Base-by-base conservation (phyloP, 2,329 filamentous ascomycete genomes). In the Onygenales sp. region DNA sequence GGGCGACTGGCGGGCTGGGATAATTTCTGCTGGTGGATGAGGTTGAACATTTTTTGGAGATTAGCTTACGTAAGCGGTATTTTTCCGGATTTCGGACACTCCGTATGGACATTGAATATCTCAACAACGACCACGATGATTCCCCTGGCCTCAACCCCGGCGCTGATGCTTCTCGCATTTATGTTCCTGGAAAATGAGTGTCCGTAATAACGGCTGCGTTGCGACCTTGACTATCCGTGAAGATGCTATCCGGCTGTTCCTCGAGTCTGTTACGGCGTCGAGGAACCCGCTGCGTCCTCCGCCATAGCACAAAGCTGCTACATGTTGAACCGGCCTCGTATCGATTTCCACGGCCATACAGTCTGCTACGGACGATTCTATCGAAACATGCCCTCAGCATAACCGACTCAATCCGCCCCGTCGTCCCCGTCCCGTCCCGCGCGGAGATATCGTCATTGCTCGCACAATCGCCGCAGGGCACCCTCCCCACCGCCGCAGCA, bases 51-150 rank as follows among this genome's bases (percentile, higher is more conserved):
- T 27, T 48, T 37, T n/a, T n/a, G 44, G 34, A 43, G 37, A 39
- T 34, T 49, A 43, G 51, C 51, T 68, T 70, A 69, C 60, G 61
- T 70, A 65, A 69, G 61, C 66, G 5, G 13, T 2, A 34, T 32
- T 48, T 46, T 45, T 13, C 48, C 33, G 21, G 45, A 37, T 37
- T 48, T 48, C 9, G 6, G 17, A 27, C 14, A 27, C 17, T 42
- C 39, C 39, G 6, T 42, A 4, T 42, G n/a, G 2, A n/a, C 43
- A 45, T 21, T 13, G 14, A 33, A 11, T 32, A 1, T 5, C 14
- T 13, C 31, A 10, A 17, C 6, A 6, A 10, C 10, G 9, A 37
- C 36, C 17, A 17, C 33, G 37, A 48, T 31, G 45, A 6, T 27
- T 40, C 36, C 21, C 6, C 9, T 40, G 31, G 11, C 36, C 11